A percentile compares a stretch with the other conserved stretches of the same genome.
phyloP scores from a whole-genome alignment of 495 filamentous ascomycete species.

The Penicillium cataractarum region DNA sequence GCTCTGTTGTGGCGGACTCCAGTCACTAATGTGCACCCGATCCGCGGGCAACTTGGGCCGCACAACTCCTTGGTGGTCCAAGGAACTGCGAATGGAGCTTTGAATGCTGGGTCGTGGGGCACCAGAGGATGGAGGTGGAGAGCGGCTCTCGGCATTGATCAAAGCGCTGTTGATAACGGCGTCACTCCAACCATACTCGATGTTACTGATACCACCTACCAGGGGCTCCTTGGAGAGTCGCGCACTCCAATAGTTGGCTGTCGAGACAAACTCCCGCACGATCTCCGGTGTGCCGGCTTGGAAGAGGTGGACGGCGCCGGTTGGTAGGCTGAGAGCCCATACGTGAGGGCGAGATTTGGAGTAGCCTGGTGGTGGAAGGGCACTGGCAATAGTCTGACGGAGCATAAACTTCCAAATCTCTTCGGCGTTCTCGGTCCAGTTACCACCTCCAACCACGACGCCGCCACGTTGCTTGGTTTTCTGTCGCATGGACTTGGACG shows the following conservation, averaged over 20 bases:
- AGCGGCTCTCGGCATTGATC: conserved; percentile 52
- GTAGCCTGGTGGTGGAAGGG: conserved; percentile 88
- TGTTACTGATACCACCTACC: conserved; percentile 89
- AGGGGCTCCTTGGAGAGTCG: conserved; percentile 90
- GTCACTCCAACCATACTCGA: conserved; percentile 97
- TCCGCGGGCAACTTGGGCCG: conserved; percentile 81
- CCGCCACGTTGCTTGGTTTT: conserved; percentile 66
- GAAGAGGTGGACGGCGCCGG: conserved; percentile 94
- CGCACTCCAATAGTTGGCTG: conserved; percentile 97
- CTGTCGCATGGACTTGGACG: conserved; percentile 70
- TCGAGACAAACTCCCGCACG: conserved; percentile 88
- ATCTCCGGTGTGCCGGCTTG: conserved; percentile 96
- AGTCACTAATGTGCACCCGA: conserved; percentile 81
- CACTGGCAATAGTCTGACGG: conserved; percentile 88
- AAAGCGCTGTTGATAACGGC: conserved; percentile 78
- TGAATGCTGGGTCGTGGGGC: conserved; percentile 64
- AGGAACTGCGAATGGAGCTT: conserved; percentile 70
- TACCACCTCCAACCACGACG: conserved; percentile 85
- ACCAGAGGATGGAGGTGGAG: conserved; percentile 45
- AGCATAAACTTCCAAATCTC: conserved; percentile 84
- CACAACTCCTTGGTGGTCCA: conserved; percentile 65
- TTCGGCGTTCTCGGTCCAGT: conserved; percentile 96
- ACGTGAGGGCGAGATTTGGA: conserved; percentile 89
- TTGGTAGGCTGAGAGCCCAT: conserved; percentile 92
- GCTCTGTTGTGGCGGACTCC: conserved; percentile 89